Base-by-base conservation (phyloP, 179 eudicot genomes). In the Actinidia arguta region DNA sequence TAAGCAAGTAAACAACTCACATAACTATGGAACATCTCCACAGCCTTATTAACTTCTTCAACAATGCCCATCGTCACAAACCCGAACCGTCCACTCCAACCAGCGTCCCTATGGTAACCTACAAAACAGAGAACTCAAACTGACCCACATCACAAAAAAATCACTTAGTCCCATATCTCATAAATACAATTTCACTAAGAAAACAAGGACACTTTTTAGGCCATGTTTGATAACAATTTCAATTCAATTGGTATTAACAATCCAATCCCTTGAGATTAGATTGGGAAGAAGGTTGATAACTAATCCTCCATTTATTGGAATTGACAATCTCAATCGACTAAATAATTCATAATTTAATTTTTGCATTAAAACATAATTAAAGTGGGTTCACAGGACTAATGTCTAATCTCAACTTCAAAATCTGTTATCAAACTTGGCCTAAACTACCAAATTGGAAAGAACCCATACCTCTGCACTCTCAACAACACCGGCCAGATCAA, bases 31-130 rank as follows among this genome's bases (percentile, higher is more conserved):
- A 92, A 91, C 95, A 90, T 85, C 64, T 91, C 95, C 68, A 93
- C 96, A 83, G 98, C 96, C 55, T 89, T 92, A 46, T 92, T 96
- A 75, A 96, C 98, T 90, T 94, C 96, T 82, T 92, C 95, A 82
- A 94, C 95, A 27, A 94, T 92, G 84, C 95, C 90, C 98, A 95
- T 95, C 3, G 98, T 92, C 90, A 95, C 98, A 85, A 95, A 95
- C 22, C 94, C 98, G 85, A 94, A 95, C 59, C 98, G 96, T 70
- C 96, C 83, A 85, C 98, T 94, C 90, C 84, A 90, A 78, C 90
- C 94, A 73, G 96, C 92, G 73, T 91, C 97, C 90, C 98, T 91
- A 84, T 92, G 88, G 91, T 95, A 73, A 95, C 91, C 98, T 95
- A 84, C 79, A 82, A 78, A 78, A 73, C 52, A 48, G 52, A 48